Evolutionary conservation across 169 alveolate species (phyloP).

Genomic region (Plasmodium gaboni): DNA sequence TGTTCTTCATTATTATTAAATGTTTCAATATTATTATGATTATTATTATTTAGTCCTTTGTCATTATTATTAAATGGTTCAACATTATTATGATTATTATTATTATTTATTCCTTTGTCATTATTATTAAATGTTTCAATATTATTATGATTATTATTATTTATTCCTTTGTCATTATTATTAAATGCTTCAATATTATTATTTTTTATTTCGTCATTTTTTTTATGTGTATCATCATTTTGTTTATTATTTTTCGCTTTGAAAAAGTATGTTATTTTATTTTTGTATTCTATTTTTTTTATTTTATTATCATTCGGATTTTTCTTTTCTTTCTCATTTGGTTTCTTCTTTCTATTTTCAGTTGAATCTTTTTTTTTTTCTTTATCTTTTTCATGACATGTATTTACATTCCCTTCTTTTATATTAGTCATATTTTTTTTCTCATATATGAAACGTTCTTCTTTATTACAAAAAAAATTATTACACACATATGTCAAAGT

Average conservation of each 20-base stretch:
- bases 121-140: not conserved
- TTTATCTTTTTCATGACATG: slow-evolving; percentile 10
- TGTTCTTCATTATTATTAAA: too few relatives aligned
- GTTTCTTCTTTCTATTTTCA: slow-evolving; percentile 5
- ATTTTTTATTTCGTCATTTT: not conserved
- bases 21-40: too few relatives aligned
- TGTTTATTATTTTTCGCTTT: slow-evolving; percentile 18
- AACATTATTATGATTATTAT: not conserved
- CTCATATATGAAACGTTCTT: too few relatives aligned
- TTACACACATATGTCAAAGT: too few relatives aligned
- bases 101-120: not conserved
- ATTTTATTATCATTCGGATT: not conserved
- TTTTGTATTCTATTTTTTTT: slow-evolving; percentile 22
- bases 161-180: not conserved
- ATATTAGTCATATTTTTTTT: slow-evolving; percentile 1
- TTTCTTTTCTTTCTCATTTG: not conserved
- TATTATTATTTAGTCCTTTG: too few relatives aligned
- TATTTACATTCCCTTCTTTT: slow-evolving; percentile 8
- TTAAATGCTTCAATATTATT: not conserved
- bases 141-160: not conserved
- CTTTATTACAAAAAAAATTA: too few relatives aligned
- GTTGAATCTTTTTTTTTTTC: too few relatives aligned
- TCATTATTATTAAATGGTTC: not conserved
- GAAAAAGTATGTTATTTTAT: slow-evolving; percentile 55
- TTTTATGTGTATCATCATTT: not conserved